A percentile compares a stretch with the other conserved stretches of the same genome.
These are phyloP conservation scores for Rhodotorula sp. DNA, from an alignment of 1,284 basidiomycete species.

Conservation along the genomic window DNA sequence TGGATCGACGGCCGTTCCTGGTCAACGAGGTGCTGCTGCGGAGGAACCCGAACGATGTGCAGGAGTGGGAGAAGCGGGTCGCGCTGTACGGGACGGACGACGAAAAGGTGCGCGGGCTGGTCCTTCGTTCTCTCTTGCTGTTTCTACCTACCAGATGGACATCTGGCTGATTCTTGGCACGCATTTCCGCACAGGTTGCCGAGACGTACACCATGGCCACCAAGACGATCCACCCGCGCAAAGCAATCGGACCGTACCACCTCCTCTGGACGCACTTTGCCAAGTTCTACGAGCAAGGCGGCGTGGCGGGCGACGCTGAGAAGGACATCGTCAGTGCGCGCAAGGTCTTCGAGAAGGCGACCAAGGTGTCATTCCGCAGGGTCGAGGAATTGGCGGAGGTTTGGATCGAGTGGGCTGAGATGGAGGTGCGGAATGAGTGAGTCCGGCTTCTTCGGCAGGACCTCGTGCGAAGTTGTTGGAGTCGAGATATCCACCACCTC, in stretches of 20 bases:
- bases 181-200: conserved; percentile 62
- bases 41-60: conserved; percentile 95
- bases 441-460: conserved; percentile 46
- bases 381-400: conserved; percentile 98
- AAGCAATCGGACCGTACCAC: conserved; percentile 87
- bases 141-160: too few species aligned
- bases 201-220: conserved; percentile 89
- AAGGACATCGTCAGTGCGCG: conserved; percentile 79
- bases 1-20: conserved; percentile 93
- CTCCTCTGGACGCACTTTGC: conserved; percentile 93
- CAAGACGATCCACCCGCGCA: conserved; percentile 82
- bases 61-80: conserved; percentile 99
- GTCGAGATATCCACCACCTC: background rate
- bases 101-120: conserved; percentile 62
- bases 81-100: conserved; percentile 90
- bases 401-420: conserved; percentile 99
- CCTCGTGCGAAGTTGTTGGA: background rate
- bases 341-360: conserved; percentile 87
- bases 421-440: conserved; percentile 93
- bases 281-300: conserved; percentile 96
- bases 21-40: conserved; percentile 93
- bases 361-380: conserved; percentile 85
- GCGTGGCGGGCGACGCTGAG: conserved; percentile 60
- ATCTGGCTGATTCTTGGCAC: background rate
- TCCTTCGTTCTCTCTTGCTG: background rate